Evolutionary conservation across 495 filamentous ascomycete genomes (phyloP).

Genomic region (Penicillium bovifimosum): DNA sequence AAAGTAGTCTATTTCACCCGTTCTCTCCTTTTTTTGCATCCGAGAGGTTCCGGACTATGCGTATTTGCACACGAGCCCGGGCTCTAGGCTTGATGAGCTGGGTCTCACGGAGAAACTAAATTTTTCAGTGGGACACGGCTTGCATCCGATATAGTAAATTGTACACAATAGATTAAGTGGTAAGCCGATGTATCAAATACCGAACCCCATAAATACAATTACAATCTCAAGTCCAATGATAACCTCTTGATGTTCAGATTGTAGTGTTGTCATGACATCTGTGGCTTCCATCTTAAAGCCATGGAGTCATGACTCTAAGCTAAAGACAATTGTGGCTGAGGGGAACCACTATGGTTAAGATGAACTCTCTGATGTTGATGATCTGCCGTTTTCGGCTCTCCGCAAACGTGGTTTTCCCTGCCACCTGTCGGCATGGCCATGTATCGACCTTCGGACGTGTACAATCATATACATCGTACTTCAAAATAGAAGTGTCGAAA

Average conservation of each 20-base stretch:
- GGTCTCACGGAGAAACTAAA: background rate
- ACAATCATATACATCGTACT: background rate
- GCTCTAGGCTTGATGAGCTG: background rate
- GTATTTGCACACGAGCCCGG: background rate
- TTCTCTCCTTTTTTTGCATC: background rate
- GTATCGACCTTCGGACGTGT: background rate
- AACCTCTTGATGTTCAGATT: background rate
- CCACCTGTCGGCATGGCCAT: conserved; percentile 14
- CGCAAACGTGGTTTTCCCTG: conserved; percentile 20
- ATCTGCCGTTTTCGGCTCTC: conserved; percentile 11
- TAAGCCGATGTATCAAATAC: background rate
- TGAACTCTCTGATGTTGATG: background rate
- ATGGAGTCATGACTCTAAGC: background rate
- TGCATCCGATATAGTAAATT: background rate
- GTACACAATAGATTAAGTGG: background rate
- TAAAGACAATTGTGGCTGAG: conserved; percentile 1
- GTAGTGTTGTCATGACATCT: conserved; percentile 4
- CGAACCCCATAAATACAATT: background rate
- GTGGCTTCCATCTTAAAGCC: background rate
- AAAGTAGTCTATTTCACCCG: background rate
- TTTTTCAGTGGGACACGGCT: background rate
- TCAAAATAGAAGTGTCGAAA: background rate
- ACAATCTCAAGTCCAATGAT: background rate
- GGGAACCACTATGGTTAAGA: background rate
- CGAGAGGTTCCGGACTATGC: background rate